Evolutionary conservation across 352 stramenopile genomes (phyloP).

Genomic region (Chrysophaeum taylorii): DNA sequence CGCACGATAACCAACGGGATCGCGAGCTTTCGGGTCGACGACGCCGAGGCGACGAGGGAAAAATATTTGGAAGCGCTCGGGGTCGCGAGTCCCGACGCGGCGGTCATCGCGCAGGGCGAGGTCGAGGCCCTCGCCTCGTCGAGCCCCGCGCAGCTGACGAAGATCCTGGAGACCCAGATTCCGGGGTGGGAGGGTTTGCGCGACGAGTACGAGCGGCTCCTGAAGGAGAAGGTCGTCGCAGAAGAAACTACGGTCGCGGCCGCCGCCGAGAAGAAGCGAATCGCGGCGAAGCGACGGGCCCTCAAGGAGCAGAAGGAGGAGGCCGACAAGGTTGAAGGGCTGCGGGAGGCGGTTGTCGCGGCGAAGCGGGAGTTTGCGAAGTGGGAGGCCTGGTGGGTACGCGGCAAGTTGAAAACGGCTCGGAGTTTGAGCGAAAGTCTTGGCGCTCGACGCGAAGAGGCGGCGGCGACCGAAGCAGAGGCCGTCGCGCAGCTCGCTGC

Average conservation of each 20-base stretch:
- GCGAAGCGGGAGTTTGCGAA: slow-evolving; percentile 31
- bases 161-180: slow-evolving; percentile 95
- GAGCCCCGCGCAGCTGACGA: slow-evolving; percentile 83
- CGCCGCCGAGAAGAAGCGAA: slow-evolving; percentile 89
- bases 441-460: slow-evolving; percentile 50
- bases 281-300: slow-evolving; percentile 72
- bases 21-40: slow-evolving; percentile 60
- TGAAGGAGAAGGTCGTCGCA: slow-evolving; percentile 76
- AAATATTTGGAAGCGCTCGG: slow-evolving; percentile 79
- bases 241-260: slow-evolving; percentile 84
- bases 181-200: slow-evolving; percentile 72
- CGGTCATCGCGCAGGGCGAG: slow-evolving; percentile 96
- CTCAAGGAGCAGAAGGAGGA: slow-evolving; percentile 89
- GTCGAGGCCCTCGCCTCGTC: slow-evolving; percentile 94
- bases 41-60: slow-evolving; percentile 57
- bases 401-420: no score
- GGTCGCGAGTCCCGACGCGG: background rate
- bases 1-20: slow-evolving; percentile 81
- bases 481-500: slow-evolving; percentile 34
- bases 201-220: slow-evolving; percentile 57
- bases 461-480: slow-evolving; percentile 42
- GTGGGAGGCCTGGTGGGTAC: no score
- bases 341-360: background rate
- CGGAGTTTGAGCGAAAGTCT: no score
- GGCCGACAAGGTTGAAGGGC: slow-evolving; percentile 55